Evolutionary conservation across 1,139 yeast species (phyloP), one percentile per base, ranked within the genome.

Genomic region (Pichia sp.): DNA sequence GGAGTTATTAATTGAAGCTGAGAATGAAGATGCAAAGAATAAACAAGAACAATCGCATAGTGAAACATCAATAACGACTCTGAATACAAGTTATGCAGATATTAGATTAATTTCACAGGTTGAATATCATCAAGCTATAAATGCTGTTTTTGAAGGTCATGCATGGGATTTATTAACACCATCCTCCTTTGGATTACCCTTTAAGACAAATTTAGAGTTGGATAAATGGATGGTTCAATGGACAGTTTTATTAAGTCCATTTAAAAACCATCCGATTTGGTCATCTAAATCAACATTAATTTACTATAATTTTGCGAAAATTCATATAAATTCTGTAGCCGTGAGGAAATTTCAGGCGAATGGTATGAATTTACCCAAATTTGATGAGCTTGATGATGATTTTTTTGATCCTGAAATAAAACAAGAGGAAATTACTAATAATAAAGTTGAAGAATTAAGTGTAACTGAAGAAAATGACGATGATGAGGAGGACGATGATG

Each of bases 151-250:
- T 49, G 66, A 62, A 33, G 81, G 80, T 2, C 68, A 74, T 44
- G 83, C 81, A 0, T 78, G 82, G 83, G 80, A 73, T 36, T 58
- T 79, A 23, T 56, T 80, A 33, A 66, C 74, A 0, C 87, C 87
- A 0, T 64, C 78, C 1, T 63, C 76, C 0, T 74, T 80, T 53
- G 88, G 87, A 0, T 68, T 80, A 8, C 87, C 87, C 0, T 79
- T 83, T 48, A 76, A 74, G 50, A 72, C 79, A 16, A 80, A 80
- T 57, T 62, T 80, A 47, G 85, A 80, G 45, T 61, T 80, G 33
- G 87, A 80, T 52, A 78, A 75, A 56, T 80, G 88, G 88, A 80
- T 80, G 87, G 86, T 80, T 8, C 79, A 82, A 13, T 80, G 88
- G 88, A 78, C 88, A 0, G 85, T 81, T 9, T 59, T 80, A 25